Base-by-base conservation (phyloP, 1,284 basidiomycete genomes). In the Microbotryum scabiosae region DNA sequence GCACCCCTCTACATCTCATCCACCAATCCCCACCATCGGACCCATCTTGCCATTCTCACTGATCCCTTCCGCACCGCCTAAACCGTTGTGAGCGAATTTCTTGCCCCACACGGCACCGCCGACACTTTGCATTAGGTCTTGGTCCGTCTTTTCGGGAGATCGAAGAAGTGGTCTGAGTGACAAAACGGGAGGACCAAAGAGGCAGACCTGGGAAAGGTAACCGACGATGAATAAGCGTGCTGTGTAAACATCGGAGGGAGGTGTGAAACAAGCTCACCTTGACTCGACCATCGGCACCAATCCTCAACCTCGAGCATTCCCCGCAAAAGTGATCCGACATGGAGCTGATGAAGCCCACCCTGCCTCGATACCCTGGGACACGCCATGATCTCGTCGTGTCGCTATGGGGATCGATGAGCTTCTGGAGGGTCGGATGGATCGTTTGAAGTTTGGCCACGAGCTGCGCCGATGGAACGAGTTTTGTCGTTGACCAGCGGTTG, bases 241-340 rank as follows among this genome's bases (percentile, higher is more conserved):
- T 12, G 21, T 5, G 28, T 30, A 12, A 54, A 16, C 25, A 10
- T n/a, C 25, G 63, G 25, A 49, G 48, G n/a, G 26, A 46, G 54
- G 23, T 49, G 23, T 49, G 58, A 32, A 28, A n/a, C 6, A 56
- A 28, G 54, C 75, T 69, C 69, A 84, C 89, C 81, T 92, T 93
- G 71, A 93, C 86, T 73, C 91, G 84, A 5, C 90, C 90, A 72
- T 93, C 90, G 18, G 89, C 87, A 36, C 87, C 90, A 54, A 93
- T 79, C 48, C 90, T 80, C 58, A 92, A 77, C 64, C 89, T 80
- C 72, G 90, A 90, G 76, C 90, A 93, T 2, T 85, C 84, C 5
- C 82, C 81, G 74, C 90, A 92, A 72, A 93, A 91, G 75, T 91
- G 88, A 74, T 93, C 88, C 32, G 88, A 90, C 88, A 90, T 90